These are phyloP conservation scores for Cryptococcus floricola DNA, from an alignment of 1,284 basidiomycete genomes.

Conservation along the genomic window DNA sequence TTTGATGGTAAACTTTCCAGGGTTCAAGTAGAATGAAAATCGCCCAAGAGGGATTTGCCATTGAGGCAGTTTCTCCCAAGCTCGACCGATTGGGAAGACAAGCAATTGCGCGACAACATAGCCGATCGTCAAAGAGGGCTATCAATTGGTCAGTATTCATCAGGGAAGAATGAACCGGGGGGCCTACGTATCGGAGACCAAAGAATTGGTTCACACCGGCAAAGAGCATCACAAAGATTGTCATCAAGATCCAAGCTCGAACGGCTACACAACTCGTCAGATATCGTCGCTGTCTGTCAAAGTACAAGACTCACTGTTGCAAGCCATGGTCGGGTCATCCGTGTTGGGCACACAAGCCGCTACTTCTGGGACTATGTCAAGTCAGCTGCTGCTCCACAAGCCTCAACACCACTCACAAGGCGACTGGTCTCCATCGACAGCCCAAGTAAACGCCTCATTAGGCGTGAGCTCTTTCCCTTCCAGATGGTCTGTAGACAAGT, in stretches of 20 bases:
- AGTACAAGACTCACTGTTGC: conserved; percentile 19
- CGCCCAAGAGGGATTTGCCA: conserved; percentile 16
- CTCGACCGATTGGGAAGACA: conserved; percentile 23
- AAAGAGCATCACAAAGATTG: conserved; percentile 51
- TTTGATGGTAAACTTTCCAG: conserved; percentile 52
- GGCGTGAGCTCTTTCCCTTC: conserved; percentile 18
- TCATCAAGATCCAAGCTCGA: conserved; percentile 23
- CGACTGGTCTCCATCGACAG: conserved; percentile 27
- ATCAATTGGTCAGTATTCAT: neutral
- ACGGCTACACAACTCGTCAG: conserved; percentile 8
- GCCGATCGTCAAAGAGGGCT: conserved; percentile 25
- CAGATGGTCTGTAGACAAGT: no score
- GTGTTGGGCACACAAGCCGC: conserved; percentile 30
- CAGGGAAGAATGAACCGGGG: neutral
- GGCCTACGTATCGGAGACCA: conserved; percentile 25
- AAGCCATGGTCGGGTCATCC: conserved; percentile 21
- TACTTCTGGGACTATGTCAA: conserved; percentile 21
- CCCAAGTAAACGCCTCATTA: conserved; percentile 18
- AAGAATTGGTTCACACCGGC: conserved; percentile 65
- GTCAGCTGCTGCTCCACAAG: neutral
- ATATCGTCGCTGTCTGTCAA: neutral
- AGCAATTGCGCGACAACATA: conserved; percentile 30
- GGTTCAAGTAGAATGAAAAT: conserved; percentile 22
- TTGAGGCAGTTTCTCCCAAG: conserved; percentile 18
- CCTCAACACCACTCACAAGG: conserved; percentile 15